Evolutionary conservation across 2,329 filamentous ascomycete species (phyloP).

Genomic region (Hypoxylon sp.): DNA sequence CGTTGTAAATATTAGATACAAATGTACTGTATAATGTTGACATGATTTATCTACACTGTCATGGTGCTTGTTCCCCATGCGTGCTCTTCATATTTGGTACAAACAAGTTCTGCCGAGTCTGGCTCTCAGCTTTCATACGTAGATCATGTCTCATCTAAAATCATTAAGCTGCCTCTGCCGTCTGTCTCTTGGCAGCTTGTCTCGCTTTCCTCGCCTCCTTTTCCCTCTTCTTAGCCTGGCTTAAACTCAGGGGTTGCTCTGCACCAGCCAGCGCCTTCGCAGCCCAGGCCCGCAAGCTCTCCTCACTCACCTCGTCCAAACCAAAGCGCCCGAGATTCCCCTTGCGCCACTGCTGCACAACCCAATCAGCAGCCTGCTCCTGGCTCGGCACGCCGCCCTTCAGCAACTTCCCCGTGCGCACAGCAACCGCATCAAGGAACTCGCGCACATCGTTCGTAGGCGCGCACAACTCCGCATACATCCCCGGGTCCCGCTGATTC

Average conservation of each 20-base stretch:
- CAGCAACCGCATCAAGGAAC: conserved; percentile 79
- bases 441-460: conserved; percentile 89
- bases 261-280: conserved; percentile 65
- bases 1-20: conserved; percentile 36
- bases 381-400: conserved; percentile 80
- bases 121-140: not conserved
- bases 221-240: conserved; percentile 76
- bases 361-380: conserved; percentile 82
- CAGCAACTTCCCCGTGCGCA: conserved; percentile 80
- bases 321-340: conserved; percentile 83
- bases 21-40: conserved; percentile 32
- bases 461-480: conserved; percentile 74
- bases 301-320: conserved; percentile 80
- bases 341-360: conserved; percentile 85
- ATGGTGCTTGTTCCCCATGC: not conserved
- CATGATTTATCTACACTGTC: conserved; percentile 10
- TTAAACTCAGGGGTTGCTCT: conserved; percentile 69
- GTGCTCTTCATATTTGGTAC: not conserved
- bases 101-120: not conserved
- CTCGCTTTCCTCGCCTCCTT: conserved; percentile 69
- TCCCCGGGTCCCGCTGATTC: conserved; percentile 74
- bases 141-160: not conserved
- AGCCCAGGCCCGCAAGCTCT: conserved; percentile 62
- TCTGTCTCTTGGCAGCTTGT: conserved; percentile 55
- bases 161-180: conserved; percentile 28